These are phyloP conservation scores for Dorcoceras hygrometricum DNA, from an alignment of 257 asterid genomes.

Conservation along the genomic window DNA sequence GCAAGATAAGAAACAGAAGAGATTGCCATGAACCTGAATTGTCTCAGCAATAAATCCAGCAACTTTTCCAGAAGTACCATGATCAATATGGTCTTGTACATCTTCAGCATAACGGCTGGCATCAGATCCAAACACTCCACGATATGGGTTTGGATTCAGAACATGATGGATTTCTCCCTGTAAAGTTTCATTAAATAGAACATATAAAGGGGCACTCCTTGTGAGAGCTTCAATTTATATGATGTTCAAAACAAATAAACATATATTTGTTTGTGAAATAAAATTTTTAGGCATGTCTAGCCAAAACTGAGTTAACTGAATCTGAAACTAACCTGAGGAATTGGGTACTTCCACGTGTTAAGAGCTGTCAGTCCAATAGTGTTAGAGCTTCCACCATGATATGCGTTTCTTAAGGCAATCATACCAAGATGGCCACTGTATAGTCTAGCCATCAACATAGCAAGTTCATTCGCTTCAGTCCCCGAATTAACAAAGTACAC, in stretches of 20 bases:
- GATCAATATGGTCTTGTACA: constrained; percentile 91
- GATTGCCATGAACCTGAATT: constrained; percentile 59
- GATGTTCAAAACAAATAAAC: background rate
- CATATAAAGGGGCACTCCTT: background rate
- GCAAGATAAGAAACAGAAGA: constrained; percentile 3
- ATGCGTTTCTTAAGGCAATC: constrained; percentile 89
- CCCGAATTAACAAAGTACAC: constrained; percentile 95
- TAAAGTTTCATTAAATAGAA: constrained; percentile 11
- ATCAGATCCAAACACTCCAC: constrained; percentile 86
- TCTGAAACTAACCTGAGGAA: constrained; percentile 70
- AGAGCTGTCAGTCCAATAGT: constrained; percentile 90
- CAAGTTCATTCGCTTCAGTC: constrained; percentile 94
- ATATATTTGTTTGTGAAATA: background rate
- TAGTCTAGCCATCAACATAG: constrained; percentile 89
- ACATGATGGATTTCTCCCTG: constrained; percentile 98
- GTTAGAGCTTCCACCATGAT: constrained; percentile 92
- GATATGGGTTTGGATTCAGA: constrained; percentile 86
- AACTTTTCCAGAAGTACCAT: constrained; percentile 86
- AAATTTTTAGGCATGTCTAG: constrained; percentile 1
- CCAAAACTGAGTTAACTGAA: constrained; percentile 3
- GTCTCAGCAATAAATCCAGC: constrained; percentile 98
- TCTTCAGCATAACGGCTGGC: constrained; percentile 76
- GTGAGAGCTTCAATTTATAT: constrained; percentile 2
- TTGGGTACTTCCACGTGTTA: constrained; percentile 88
- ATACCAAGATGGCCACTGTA: constrained; percentile 79